Conservation (phyloP, 2,329 filamentous ascomycete genomes). For the Diaporthe capsici region DNA sequence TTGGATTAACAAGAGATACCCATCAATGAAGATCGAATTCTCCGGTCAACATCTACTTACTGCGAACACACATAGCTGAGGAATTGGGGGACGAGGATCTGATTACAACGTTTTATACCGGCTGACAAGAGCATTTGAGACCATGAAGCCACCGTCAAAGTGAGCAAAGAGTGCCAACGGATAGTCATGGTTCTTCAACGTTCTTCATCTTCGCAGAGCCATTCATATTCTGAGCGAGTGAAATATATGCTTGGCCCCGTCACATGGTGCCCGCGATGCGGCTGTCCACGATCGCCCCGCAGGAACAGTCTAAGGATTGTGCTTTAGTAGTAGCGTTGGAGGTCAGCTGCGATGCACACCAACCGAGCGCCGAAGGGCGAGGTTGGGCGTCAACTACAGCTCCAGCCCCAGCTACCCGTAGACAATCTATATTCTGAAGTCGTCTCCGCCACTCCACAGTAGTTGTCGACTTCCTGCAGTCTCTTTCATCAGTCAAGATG, state of each 20-base stretch:
- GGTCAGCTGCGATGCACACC: conserved; percentile 15
- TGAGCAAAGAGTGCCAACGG: neutral
- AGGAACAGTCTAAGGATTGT: neutral
- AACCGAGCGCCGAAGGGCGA: neutral
- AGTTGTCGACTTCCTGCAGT: too few relatives aligned
- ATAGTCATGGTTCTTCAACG: neutral
- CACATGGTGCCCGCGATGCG: neutral
- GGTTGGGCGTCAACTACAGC: neutral
- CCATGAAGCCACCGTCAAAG: too few relatives aligned
- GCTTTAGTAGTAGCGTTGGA: neutral
- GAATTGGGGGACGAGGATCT: too few relatives aligned
- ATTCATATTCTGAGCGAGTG: neutral
- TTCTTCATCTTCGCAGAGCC: neutral
- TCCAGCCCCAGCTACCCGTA: neutral
- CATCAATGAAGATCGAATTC: neutral
- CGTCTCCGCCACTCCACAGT: neutral
- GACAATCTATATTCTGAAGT: neutral
- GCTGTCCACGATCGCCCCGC: neutral
- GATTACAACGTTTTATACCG: neutral
- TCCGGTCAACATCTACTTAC: neutral
- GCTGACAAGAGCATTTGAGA: neutral
- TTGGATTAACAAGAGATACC: conserved; percentile 13
- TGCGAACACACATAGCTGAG: neutral
- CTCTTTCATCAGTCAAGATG: neutral
- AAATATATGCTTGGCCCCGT: neutral